These are phyloP conservation scores for Zizania palustris DNA, from an alignment of 202 grass and related monocot species.

Conservation along the genomic window DNA sequence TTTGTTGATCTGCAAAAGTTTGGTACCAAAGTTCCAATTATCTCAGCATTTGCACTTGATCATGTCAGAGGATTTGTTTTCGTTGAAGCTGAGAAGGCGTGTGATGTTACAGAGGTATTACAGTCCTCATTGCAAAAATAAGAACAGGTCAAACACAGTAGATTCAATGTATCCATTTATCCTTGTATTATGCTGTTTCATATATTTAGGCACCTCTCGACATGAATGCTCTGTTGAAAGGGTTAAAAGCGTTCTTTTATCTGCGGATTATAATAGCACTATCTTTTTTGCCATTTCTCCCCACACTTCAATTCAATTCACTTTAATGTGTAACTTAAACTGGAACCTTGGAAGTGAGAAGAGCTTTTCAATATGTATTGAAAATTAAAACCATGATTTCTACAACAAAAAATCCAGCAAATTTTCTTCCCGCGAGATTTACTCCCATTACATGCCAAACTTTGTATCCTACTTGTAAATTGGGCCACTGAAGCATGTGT, in stretches of 20 bases:
- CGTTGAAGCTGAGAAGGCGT: slow-evolving; percentile 92
- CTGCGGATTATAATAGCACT: background rate
- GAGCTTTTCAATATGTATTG: background rate
- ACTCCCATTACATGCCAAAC: background rate
- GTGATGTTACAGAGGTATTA: slow-evolving; percentile 85
- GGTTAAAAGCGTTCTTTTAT: slow-evolving; percentile 26
- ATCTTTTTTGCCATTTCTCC: slow-evolving; percentile 33
- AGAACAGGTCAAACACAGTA: background rate
- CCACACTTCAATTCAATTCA: slow-evolving; percentile 7
- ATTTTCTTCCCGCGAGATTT: slow-evolving; percentile 9
- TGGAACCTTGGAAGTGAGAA: slow-evolving; percentile 30
- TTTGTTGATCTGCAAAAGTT: slow-evolving; percentile 71
- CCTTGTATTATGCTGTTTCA: slow-evolving; percentile 5
- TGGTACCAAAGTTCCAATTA: slow-evolving; percentile 77
- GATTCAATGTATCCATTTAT: slow-evolving; percentile 16
- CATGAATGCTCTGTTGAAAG: slow-evolving; percentile 12
- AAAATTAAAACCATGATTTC: background rate
- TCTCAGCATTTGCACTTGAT: slow-evolving; percentile 86
- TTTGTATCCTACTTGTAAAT: slow-evolving; percentile 36
- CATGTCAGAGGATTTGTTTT: slow-evolving; percentile 92
- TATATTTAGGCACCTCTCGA: background rate
- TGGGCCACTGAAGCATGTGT: slow-evolving; percentile 16
- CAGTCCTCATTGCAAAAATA: slow-evolving; percentile 13
- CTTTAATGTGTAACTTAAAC: slow-evolving; percentile 5
- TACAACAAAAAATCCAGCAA: background rate